phyloP scores from a whole-genome alignment of 176 grass and related monocot genomes.

The Cocos nucifera region DNA sequence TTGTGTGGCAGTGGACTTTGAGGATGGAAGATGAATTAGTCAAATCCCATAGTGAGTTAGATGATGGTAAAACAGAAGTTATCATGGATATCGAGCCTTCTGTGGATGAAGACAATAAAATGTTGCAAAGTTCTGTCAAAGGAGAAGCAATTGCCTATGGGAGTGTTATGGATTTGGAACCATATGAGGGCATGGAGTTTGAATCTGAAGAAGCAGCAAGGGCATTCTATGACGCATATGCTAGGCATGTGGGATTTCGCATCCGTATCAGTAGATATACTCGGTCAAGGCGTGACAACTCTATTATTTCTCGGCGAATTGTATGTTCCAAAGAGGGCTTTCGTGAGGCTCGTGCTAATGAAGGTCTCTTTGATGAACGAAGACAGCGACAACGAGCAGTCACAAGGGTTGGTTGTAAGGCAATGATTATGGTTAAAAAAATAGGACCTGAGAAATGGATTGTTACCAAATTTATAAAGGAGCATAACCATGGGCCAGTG shows the following conservation, averaged over 20 bases:
- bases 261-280: conserved; percentile 56
- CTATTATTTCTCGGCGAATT: conserved; percentile 57
- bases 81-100: conserved; percentile 21
- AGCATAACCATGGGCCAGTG: conserved; percentile 52
- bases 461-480: conserved; percentile 49
- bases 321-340: conserved; percentile 72
- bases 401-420: conserved; percentile 68
- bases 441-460: conserved; percentile 42
- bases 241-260: conserved; percentile 36
- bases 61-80: conserved; percentile 26
- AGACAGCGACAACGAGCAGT: conserved; percentile 34
- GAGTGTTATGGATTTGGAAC: conserved; percentile 37
- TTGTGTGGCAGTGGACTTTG: neutral
- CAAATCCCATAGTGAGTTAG: neutral
- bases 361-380: conserved; percentile 24
- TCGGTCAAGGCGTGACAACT: conserved; percentile 57
- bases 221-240: conserved; percentile 49
- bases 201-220: conserved; percentile 55
- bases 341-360: conserved; percentile 39
- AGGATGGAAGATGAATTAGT: conserved; percentile 11
- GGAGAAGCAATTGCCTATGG: conserved; percentile 32
- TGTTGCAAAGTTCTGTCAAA: neutral
- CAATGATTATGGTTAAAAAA: conserved; percentile 61
- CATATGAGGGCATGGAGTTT: conserved; percentile 63
- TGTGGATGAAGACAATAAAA: neutral